These are phyloP conservation scores for Ophiobolus disseminans DNA, from an alignment of 2,329 filamentous ascomycete genomes.

Conservation along the genomic window DNA sequence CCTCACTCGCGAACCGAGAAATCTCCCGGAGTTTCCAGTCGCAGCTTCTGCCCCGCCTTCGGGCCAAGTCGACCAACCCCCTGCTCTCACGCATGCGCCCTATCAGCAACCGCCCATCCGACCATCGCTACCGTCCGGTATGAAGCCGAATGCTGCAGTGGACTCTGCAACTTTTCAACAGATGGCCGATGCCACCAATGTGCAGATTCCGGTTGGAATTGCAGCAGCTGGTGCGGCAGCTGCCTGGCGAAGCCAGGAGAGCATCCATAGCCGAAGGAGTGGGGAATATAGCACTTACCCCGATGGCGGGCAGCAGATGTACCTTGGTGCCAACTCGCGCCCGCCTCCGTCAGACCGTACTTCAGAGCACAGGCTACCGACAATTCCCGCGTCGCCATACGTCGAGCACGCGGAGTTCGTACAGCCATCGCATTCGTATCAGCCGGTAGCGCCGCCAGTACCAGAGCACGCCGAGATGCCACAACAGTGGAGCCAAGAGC, in stretches of 20 bases:
- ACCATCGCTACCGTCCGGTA: slow-evolving; percentile 76
- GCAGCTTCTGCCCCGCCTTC: slow-evolving; percentile 59
- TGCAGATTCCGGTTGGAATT: slow-evolving; percentile 49
- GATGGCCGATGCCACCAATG: slow-evolving; percentile 72
- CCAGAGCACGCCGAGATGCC: slow-evolving; percentile 45
- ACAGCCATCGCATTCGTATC: slow-evolving; percentile 36
- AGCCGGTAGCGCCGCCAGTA: slow-evolving; percentile 44
- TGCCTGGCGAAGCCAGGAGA: slow-evolving; percentile 49
- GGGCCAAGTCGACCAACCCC: slow-evolving; percentile 78
- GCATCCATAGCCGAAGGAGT: slow-evolving; percentile 38
- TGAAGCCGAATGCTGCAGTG: slow-evolving; percentile 81
- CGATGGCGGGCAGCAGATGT: slow-evolving; percentile 28
- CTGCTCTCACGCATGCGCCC: slow-evolving; percentile 78
- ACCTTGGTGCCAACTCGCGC: slow-evolving; percentile 55
- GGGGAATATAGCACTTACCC: slow-evolving; percentile 36
- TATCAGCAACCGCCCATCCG: slow-evolving; percentile 72
- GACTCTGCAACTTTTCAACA: slow-evolving; percentile 83
- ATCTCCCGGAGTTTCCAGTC: slow-evolving; percentile 44
- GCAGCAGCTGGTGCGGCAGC: slow-evolving; percentile 50
- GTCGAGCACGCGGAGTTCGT: slow-evolving; percentile 49
- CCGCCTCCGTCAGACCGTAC: slow-evolving; percentile 63
- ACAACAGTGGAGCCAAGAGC: slow-evolving; percentile 30
- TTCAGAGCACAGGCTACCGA: slow-evolving; percentile 50
- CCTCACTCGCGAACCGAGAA: slow-evolving; percentile 32
- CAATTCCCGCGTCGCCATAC: slow-evolving; percentile 56